Percentiles rank a stretch among this genome's conserved stretches.
phyloP scores from a whole-genome alignment of 176 grass and related monocot species.

The Otatea glauca region DNA sequence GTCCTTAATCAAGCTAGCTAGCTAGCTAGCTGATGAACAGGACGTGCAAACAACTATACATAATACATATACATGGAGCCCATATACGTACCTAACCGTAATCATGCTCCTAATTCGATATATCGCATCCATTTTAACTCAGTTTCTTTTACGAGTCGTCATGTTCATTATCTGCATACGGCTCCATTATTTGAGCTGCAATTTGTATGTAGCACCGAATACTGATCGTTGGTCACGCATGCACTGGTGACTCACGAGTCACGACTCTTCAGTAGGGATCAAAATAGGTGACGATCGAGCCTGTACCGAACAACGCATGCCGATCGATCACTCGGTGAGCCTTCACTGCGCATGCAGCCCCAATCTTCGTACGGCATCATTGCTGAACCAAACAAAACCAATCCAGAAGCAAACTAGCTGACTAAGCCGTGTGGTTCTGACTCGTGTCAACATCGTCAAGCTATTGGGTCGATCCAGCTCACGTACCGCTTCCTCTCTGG shows the following conservation, averaged over 20 bases:
- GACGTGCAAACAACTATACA: constrained; percentile 33
- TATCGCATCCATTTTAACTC: too few relatives aligned
- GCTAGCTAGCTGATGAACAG: constrained; percentile 35
- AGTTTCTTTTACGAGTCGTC: too few relatives aligned
- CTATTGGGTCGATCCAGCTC: constrained; percentile 39
- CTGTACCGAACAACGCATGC: background rate
- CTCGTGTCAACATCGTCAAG: constrained; percentile 30
- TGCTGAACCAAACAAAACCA: background rate
- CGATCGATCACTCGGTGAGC: background rate
- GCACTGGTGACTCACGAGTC: background rate
- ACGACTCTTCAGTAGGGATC: background rate
- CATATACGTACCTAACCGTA: constrained; percentile 6
- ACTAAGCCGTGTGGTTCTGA: constrained; percentile 18
- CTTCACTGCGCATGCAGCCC: background rate
- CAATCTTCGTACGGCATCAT: background rate
- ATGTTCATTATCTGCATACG: background rate
- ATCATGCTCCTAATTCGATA: background rate
- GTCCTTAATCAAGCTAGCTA: background rate
- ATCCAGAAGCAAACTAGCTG: background rate
- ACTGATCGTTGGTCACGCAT: background rate
- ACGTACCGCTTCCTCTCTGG: constrained; percentile 16
- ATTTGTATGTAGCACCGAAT: background rate
- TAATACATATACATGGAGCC: background rate
- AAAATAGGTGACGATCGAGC: constrained; percentile 22
- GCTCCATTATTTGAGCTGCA: background rate